Conservation (phyloP, 177 flowering plant genomes). For the Vitis hybrid region DNA sequence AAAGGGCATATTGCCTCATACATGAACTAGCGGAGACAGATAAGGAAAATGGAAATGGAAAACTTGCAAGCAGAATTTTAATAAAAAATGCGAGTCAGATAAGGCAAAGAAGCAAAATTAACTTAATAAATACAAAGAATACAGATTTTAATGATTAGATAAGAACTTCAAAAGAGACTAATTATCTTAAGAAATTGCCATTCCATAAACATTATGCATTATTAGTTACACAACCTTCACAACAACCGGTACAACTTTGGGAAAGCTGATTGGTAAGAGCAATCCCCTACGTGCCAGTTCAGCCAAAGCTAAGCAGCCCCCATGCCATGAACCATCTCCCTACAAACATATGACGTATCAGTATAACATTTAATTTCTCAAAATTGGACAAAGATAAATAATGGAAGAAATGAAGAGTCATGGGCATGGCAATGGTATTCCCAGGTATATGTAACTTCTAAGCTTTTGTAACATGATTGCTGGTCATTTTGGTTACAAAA, state of each 20-base stretch:
- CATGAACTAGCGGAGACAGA: too few species aligned
- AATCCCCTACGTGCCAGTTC: conserved; percentile 96
- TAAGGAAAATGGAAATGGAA: too few species aligned
- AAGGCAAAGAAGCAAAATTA: too few species aligned
- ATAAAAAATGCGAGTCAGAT: too few species aligned
- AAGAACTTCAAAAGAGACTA: too few species aligned
- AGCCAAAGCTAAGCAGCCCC: conserved; percentile 96
- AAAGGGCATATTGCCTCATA: too few species aligned
- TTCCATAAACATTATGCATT: too few species aligned
- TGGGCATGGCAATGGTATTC: background rate
- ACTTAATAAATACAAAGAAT: too few species aligned
- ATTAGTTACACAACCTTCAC: conserved; percentile 47
- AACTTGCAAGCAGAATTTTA: too few species aligned
- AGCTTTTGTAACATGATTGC: background rate
- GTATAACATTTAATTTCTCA: background rate
- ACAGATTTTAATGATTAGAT: too few species aligned
- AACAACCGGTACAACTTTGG: conserved; percentile 85
- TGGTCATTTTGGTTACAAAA: background rate
- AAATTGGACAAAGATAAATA: background rate
- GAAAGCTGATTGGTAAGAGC: conserved; percentile 78
- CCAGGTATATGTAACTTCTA: background rate
- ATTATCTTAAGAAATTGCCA: too few species aligned
- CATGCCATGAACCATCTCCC: conserved; percentile 99
- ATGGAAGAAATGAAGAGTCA: background rate
- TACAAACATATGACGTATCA: conserved; percentile 22